Evolutionary conservation across 2,329 filamentous ascomycete species (phyloP).

Genomic region (Thermothelomyces thermophilus): DNA sequence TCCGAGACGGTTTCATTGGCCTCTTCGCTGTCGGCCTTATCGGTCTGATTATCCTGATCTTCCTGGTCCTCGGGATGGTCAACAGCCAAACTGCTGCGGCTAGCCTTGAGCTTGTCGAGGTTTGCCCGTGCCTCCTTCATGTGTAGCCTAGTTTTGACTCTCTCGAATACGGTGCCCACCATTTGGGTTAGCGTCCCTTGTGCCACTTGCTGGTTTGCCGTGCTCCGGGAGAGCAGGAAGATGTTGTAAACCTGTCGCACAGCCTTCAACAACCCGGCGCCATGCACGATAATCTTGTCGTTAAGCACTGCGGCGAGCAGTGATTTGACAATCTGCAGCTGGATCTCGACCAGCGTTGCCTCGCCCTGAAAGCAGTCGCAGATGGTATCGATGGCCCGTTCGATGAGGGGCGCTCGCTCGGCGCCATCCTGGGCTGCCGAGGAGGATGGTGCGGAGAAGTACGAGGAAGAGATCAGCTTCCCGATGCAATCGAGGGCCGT

Average conservation of each 20-base stretch:
- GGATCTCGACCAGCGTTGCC: conserved; percentile 82
- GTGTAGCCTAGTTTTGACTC: conserved; percentile 78
- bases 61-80: conserved; percentile 25
- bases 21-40: conserved; percentile 36
- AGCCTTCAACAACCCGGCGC: conserved; percentile 89
- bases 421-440: conserved; percentile 36
- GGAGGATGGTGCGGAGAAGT: conserved; percentile 71
- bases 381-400: conserved; percentile 96
- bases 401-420: conserved; percentile 69
- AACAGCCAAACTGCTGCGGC: conserved; percentile 41
- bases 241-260: conserved; percentile 99
- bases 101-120: conserved; percentile 45
- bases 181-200: conserved; percentile 97
- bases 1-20: conserved; percentile 31
- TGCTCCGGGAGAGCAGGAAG: conserved; percentile 89
- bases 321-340: conserved; percentile 97
- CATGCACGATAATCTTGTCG: conserved; percentile 98
- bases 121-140: conserved; percentile 75
- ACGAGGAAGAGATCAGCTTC: conserved; percentile 97
- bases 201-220: conserved; percentile 91
- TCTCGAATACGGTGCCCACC: conserved; percentile 96
- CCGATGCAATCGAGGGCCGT: conserved; percentile 95
- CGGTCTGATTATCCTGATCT: conserved; percentile 28
- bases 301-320: conserved; percentile 91
- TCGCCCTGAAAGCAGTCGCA: conserved; percentile 99